phyloP scores from a whole-genome alignment of 2,329 filamentous ascomycete genomes.

The Trichoderma hamatum region DNA sequence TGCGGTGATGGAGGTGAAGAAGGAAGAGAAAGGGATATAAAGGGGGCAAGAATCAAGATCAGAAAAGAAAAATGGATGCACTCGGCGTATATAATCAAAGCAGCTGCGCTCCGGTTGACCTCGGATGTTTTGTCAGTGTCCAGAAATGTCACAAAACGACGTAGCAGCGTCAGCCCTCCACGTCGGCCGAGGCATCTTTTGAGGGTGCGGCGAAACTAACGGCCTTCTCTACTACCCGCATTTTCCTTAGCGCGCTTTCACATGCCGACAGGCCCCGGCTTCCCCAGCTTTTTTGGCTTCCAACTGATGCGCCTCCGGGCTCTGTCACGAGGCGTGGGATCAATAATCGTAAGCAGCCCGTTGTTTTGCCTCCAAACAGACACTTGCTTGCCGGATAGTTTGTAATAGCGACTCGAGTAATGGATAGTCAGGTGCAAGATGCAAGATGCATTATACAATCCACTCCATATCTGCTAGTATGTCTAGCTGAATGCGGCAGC shows the following conservation, averaged over 20 bases:
- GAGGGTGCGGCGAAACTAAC: conserved; percentile 27
- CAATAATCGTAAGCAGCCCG: background rate
- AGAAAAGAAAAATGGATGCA: background rate
- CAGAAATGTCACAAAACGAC: background rate
- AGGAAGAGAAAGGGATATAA: background rate
- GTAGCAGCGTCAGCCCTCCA: conserved; percentile 30
- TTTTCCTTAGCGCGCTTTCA: conserved; percentile 28
- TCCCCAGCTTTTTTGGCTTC: conserved; percentile 20
- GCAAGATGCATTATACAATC: background rate
- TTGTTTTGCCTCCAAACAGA: background rate
- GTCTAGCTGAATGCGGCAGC: background rate
- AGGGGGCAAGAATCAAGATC: background rate
- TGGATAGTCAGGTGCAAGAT: background rate
- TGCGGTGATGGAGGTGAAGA: background rate
- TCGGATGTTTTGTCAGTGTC: conserved; percentile 21
- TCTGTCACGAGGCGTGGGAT: background rate
- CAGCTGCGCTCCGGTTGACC: conserved; percentile 15
- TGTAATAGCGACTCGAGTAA: background rate
- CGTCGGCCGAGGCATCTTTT: conserved; percentile 41
- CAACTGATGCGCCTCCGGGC: background rate
- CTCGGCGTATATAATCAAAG: conserved; percentile 13
- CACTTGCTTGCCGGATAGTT: background rate
- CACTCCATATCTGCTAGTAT: background rate
- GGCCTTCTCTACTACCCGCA: conserved; percentile 20
- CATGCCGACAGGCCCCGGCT: conserved; percentile 24